These are phyloP conservation scores for Aspergillus vadensis DNA, from an alignment of 2,329 filamentous ascomycete species.

Conservation along the genomic window DNA sequence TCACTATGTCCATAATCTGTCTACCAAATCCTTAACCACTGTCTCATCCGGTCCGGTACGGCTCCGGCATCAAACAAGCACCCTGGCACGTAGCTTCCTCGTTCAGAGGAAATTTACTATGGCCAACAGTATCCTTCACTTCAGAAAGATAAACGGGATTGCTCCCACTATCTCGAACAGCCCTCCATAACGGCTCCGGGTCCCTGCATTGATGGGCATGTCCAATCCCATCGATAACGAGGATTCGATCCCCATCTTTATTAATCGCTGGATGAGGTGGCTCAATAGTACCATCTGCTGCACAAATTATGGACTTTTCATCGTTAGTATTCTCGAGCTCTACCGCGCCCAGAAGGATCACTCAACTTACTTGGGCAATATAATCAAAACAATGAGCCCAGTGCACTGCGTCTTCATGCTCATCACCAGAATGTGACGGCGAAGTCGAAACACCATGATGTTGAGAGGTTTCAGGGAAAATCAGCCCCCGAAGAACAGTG, in stretches of 20 bases:
- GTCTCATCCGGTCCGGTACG: background rate
- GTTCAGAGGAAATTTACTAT: background rate
- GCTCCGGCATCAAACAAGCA: background rate
- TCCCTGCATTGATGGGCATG: background rate
- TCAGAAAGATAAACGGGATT: background rate
- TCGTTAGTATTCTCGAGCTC: background rate
- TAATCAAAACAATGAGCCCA: conserved; percentile 24
- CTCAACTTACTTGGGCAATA: conserved; percentile 14
- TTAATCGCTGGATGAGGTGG: background rate
- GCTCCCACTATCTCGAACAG: background rate
- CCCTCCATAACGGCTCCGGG: background rate
- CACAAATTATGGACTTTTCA: conserved; percentile 12
- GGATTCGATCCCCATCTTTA: background rate
- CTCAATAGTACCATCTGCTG: conserved; percentile 19
- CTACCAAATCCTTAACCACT: background rate
- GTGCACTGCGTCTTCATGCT: conserved; percentile 6
- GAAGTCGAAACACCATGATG: conserved; percentile 6
- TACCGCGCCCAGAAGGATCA: background rate
- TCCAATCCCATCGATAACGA: background rate
- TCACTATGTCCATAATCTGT: too few species aligned
- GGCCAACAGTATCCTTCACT: background rate
- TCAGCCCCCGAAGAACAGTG: conserved; percentile 7
- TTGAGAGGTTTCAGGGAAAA: conserved; percentile 13
- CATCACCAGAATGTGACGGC: background rate
- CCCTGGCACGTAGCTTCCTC: background rate